A percentile compares a stretch with the other conserved stretches of the same genome.
Conservation (phyloP, 345 rosid genomes). For the Hevea brasiliensis region DNA sequence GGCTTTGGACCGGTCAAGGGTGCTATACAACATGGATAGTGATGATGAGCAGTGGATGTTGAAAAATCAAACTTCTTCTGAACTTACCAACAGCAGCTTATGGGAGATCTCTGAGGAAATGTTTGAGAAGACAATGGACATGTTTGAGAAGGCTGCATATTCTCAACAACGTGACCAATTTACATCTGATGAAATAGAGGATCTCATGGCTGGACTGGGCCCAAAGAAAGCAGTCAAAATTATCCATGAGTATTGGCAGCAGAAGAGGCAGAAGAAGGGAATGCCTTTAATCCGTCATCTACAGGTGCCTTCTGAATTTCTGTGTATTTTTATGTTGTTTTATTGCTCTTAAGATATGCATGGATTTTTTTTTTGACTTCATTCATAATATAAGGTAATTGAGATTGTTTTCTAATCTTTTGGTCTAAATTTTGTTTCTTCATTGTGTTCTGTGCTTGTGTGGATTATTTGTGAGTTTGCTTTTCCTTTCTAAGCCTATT, state of each 20-base stretch:
- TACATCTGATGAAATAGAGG: constrained; percentile 62
- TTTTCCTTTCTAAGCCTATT: not conserved
- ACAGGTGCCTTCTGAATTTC: constrained; percentile 56
- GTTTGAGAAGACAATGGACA: constrained; percentile 82
- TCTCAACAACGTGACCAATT: constrained; percentile 67
- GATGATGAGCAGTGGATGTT: constrained; percentile 81
- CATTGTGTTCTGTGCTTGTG: not conserved
- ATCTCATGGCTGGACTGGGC: constrained; percentile 56
- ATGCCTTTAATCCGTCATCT: constrained; percentile 93
- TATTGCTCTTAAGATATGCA: not conserved
- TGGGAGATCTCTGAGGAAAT: constrained; percentile 51
- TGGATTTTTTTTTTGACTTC: too few species aligned
- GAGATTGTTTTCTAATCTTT: not conserved
- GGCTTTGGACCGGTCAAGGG: constrained; percentile 77
- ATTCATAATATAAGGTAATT: not conserved
- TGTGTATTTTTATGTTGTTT: constrained; percentile 3
- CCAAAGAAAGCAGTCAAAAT: constrained; percentile 45
- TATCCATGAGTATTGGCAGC: constrained; percentile 70
- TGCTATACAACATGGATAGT: constrained; percentile 93
- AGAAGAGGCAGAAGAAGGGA: constrained; percentile 75
- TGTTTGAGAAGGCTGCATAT: constrained; percentile 86
- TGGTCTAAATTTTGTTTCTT: not conserved
- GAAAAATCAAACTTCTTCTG: constrained; percentile 42
- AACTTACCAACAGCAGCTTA: constrained; percentile 34
- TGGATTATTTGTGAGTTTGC: not conserved